Evolutionary conservation across 805 yeast genomes (phyloP), one percentile per base, ranked within the genome.

Genomic region (Candida argentea): DNA sequence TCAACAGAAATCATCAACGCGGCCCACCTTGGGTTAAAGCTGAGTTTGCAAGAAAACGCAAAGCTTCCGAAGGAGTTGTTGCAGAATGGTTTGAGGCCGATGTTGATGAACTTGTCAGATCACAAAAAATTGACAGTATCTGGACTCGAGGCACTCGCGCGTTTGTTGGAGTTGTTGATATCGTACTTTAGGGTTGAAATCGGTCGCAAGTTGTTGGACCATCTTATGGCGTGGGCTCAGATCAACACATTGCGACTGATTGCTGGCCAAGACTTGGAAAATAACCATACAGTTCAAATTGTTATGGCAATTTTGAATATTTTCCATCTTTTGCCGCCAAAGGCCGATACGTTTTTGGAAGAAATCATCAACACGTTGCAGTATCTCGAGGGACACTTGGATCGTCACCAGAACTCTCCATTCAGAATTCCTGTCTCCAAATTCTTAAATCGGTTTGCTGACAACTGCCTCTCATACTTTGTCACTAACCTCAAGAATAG

Each of bases 171-270:
- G 45, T 61, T 93, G 14, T 61, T 91, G 39, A 86, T 89, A 20
- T 84, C 93, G 3, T 89, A 91, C 45, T 91, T 91, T 65, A 81
- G 93, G 49, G 96, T 93, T 12, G 99, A 91, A 50, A 89, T 91
- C 39, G 99, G 99, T 18, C 70, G 86, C 27, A 91, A 91, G 44
- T 57, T 91, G 28, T 65, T 93, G 18, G 97, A 91, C 46, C 98
- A 91, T 53, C 62, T 91, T 38, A 80, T 78, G 70, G 95, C 96
- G 0, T 87, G 95, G 94, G 94, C 96, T 1, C 87, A 83, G 42
- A 84, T 91, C 3, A 70, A 72, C 16, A 71, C 82, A 1, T 52
- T 93, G 22, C 75, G 85, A 31, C 73, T 76, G 37, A 70, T 83
- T 24, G 77, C 95, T 1, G 76, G 78, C 4, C 84, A 78, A 39